Evolutionary conservation across 176 grass and related monocot genomes (phyloP).

Genomic region (Melocanna baccifera): DNA sequence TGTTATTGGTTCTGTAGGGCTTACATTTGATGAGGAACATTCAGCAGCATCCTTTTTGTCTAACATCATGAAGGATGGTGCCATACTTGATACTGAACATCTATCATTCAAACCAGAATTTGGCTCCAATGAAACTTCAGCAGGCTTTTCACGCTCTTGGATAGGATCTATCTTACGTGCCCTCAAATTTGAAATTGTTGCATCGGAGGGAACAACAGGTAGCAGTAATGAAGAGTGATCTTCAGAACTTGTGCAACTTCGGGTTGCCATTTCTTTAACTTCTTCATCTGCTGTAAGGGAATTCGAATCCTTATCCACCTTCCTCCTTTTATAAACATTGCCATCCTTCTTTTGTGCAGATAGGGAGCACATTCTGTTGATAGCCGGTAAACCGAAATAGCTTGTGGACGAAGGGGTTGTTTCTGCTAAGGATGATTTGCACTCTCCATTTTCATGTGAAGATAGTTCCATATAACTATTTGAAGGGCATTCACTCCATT

Average conservation of each 20-base stretch:
- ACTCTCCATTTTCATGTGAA: constrained; percentile 36
- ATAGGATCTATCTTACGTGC: neutral
- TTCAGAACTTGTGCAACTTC: constrained; percentile 34
- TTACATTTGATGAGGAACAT: constrained; percentile 51
- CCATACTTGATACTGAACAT: constrained; percentile 32
- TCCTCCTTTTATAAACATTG: constrained; percentile 61
- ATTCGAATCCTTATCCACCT: constrained; percentile 56
- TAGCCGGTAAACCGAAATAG: constrained; percentile 29
- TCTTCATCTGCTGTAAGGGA: constrained; percentile 31
- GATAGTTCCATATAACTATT: constrained; percentile 34
- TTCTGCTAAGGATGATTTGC: constrained; percentile 32
- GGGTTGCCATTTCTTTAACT: constrained; percentile 27
- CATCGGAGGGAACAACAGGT: constrained; percentile 20
- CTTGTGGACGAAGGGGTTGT: constrained; percentile 24
- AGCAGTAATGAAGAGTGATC: constrained; percentile 30
- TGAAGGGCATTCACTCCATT: constrained; percentile 45
- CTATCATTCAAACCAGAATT: constrained; percentile 26
- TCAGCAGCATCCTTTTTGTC: constrained; percentile 45
- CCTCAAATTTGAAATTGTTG: constrained; percentile 19
- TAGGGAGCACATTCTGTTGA: constrained; percentile 46
- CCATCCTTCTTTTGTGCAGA: constrained; percentile 50
- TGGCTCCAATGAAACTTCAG: constrained; percentile 30
- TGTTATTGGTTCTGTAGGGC: constrained; percentile 19
- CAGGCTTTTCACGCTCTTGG: constrained; percentile 7
- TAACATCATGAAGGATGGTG: constrained; percentile 13